Evolutionary conservation across 176 grass and related monocot genomes (phyloP).

Genomic region (Musa itinerans): DNA sequence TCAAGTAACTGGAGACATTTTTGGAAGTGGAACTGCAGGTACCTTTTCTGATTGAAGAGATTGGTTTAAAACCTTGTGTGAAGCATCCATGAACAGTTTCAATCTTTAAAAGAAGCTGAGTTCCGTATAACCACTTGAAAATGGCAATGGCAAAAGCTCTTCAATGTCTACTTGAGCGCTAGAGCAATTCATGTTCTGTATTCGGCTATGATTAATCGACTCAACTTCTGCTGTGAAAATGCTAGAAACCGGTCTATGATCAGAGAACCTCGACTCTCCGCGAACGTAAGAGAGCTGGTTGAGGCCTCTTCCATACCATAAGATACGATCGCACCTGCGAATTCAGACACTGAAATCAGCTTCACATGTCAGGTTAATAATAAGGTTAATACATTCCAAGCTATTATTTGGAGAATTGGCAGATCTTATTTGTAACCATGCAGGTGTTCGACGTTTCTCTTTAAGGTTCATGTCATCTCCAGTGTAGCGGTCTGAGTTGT

Average conservation of each 20-base stretch:
- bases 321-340: conserved; percentile 80
- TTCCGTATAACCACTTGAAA: conserved; percentile 70
- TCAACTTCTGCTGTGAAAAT: conserved; percentile 82
- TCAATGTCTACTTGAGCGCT: conserved; percentile 73
- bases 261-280: conserved; percentile 84
- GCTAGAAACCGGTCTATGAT: conserved; percentile 91
- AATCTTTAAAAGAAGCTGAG: conserved; percentile 76
- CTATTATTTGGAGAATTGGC: not conserved
- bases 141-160: conserved; percentile 77
- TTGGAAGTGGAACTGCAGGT: not conserved
- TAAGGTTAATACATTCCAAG: not conserved
- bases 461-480: conserved; percentile 81
- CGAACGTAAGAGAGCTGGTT: conserved; percentile 80
- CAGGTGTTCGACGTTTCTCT: conserved; percentile 86
- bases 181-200: conserved; percentile 75
- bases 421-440: conserved; percentile 49
- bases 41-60: not conserved
- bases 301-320: conserved; percentile 88
- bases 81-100: not conserved
- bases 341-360: conserved; percentile 4
- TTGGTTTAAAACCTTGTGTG: not conserved
- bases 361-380: not conserved
- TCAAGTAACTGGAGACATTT: not conserved
- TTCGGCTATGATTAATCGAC: conserved; percentile 77
- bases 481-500: conserved; percentile 85